Conservation (phyloP, 2,329 filamentous ascomycete species). For the Xylariaceae sp. region DNA sequence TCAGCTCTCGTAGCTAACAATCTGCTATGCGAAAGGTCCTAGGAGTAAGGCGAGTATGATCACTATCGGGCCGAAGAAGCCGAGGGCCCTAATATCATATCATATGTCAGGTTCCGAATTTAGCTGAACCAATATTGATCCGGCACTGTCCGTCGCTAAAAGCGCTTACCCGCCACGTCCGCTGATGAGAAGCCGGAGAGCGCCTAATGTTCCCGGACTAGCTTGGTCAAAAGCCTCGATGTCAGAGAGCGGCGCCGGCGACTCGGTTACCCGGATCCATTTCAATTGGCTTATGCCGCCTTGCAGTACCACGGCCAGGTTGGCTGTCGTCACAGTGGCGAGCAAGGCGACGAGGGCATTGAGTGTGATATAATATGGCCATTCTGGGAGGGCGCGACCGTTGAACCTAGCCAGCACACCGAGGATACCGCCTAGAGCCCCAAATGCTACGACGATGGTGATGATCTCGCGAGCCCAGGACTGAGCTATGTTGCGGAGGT, state of each 20-base stretch:
- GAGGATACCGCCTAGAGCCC: constrained; percentile 27
- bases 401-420: constrained; percentile 30
- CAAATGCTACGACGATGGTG: constrained; percentile 24
- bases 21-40: constrained; percentile 32
- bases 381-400: constrained; percentile 25
- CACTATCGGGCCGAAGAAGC: constrained; percentile 29
- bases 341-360: constrained; percentile 32
- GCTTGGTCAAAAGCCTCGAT: constrained; percentile 34
- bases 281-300: constrained; percentile 32
- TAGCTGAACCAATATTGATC: background rate
- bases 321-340: constrained; percentile 27
- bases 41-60: constrained; percentile 27
- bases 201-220: constrained; percentile 30
- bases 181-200: constrained; percentile 26
- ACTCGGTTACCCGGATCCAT: constrained; percentile 32
- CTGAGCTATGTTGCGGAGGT: constrained; percentile 4
- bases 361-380: constrained; percentile 32
- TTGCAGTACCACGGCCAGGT: constrained; percentile 29
- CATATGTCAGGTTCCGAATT: background rate
- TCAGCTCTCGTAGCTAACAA: constrained; percentile 27
- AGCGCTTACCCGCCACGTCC: constrained; percentile 27
- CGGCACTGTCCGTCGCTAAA: no score
- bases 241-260: constrained; percentile 26
- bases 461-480: constrained; percentile 29
- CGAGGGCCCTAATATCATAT: constrained; percentile 17